phyloP scores from a whole-genome alignment of 129 eudicot species.

The Artemisia argyi region DNA sequence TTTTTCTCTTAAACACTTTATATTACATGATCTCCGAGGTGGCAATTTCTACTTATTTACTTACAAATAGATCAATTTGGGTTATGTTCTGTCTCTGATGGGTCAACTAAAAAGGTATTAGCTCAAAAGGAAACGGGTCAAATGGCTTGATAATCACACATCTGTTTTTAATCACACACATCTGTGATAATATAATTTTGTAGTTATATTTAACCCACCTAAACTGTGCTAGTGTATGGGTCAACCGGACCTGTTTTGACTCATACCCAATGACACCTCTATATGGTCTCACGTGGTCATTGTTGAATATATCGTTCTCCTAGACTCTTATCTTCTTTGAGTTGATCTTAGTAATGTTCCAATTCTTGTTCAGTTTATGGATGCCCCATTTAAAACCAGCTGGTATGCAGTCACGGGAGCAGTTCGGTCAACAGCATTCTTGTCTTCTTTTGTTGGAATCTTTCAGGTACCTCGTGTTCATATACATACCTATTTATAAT shows the following conservation, averaged over 20 bases:
- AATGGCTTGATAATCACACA: too few species aligned
- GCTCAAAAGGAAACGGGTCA: too few species aligned
- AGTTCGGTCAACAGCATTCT: conserved; percentile 88
- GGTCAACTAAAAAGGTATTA: too few species aligned
- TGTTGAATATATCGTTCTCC: background rate
- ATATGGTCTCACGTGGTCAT: conserved; percentile 9
- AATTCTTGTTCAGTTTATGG: conserved; percentile 68
- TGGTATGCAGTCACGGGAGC: conserved; percentile 94
- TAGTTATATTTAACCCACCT: too few species aligned
- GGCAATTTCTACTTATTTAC: too few species aligned
- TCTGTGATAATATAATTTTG: too few species aligned
- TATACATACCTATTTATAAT: background rate
- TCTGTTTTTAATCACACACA: too few species aligned
- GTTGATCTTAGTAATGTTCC: background rate
- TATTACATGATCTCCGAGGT: background rate
- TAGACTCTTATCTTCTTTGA: background rate
- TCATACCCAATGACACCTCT: background rate
- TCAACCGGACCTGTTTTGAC: too few species aligned
- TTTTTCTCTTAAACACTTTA: background rate
- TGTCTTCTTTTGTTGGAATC: conserved; percentile 94
- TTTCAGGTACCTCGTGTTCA: conserved; percentile 63
- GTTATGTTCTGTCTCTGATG: too few species aligned
- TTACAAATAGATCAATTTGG: too few species aligned
- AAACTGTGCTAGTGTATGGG: too few species aligned
- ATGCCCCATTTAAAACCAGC: conserved; percentile 73